Base-by-base conservation (phyloP, 495 filamentous ascomycete species). In the Tuber microsphaerosporum region DNA sequence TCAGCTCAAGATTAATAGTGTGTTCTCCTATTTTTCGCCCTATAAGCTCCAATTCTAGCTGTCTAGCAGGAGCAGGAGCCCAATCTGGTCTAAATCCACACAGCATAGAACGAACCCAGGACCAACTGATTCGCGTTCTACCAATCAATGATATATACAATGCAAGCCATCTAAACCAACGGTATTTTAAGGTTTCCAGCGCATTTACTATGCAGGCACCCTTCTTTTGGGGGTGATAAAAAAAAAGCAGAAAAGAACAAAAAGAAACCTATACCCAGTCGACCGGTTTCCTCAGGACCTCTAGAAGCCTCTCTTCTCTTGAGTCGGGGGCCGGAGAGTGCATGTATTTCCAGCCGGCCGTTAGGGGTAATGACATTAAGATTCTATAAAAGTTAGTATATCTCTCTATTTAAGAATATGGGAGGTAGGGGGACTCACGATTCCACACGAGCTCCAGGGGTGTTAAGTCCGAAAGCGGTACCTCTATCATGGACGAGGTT, bases 401-500 rank as follows among this genome's bases (percentile, higher is more conserved):
- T 45, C 37, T 17, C 37, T 26, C 2, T 45, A 51, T 61, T 7
- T 61, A 43, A 16, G 34, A n/a, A 56, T 19, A 71, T 22, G 45
- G 46, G 51, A 6, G 16, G 41, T 16, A 43, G 43, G 31, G 61
- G 70, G 48, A 71, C 79, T 78, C 51, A 79, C 77, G 80, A 82
- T 86, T 99, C 95, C 9, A 99, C 89, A 74, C 95, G 88, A 16
- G 94, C 92, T 76, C 92, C 93, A 5, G 95, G 96, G 0, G 96
- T 97, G 78, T 93, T 94, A 74, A 99, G 85, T 0, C 95, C 95
- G 83, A 99, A 99, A 71, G 91, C 91, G 9, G 95, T 99, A 19
- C 95, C 95, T 42, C 95, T 90, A 86, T 99, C 95, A 85, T 99
- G 93, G 70, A 99, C 92, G 26, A 99, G 88, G 85, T 99, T 99